Conservation (phyloP, 169 alveolate genomes). For the Condylostoma magnum region DNA sequence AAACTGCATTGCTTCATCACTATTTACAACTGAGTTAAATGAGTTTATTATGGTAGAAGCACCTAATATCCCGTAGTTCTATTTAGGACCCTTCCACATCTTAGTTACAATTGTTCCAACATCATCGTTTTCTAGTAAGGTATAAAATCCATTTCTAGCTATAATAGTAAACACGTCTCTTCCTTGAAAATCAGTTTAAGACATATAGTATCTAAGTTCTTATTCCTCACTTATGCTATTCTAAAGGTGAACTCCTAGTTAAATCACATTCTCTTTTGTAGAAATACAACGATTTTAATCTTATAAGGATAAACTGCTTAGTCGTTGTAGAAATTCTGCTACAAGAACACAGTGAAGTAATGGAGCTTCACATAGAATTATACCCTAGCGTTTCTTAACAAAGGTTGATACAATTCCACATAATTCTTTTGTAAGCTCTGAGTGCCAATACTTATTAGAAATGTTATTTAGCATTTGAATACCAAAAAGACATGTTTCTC, state of each 20-base stretch:
- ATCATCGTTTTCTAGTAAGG: constrained; percentile 38
- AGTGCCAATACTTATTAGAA: neutral
- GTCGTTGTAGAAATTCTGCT: constrained; percentile 7
- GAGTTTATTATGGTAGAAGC: constrained; percentile 6
- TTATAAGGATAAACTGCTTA: neutral
- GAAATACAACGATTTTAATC: neutral
- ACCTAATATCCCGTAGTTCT: neutral
- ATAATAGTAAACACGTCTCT: constrained; percentile 34
- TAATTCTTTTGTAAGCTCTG: neutral
- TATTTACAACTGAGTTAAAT: neutral
- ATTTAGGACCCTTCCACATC: constrained; percentile 42
- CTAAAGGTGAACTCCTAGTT: constrained; percentile 1
- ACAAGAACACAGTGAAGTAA: neutral
- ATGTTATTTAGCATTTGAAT: neutral
- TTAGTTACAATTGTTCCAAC: constrained; percentile 48
- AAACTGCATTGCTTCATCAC: neutral
- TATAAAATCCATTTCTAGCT: constrained; percentile 28
- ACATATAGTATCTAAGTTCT: neutral
- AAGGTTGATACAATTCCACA: neutral
- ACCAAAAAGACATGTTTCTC: neutral
- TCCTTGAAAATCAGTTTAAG: constrained; percentile 25
- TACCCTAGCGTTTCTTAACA: neutral
- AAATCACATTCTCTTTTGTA: neutral
- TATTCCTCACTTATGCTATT: neutral
- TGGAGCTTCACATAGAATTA: constrained; percentile 12